Evolutionary conservation across 2,329 filamentous ascomycete species (phyloP).

Genomic region (Ophiostoma triangulosporum): DNA sequence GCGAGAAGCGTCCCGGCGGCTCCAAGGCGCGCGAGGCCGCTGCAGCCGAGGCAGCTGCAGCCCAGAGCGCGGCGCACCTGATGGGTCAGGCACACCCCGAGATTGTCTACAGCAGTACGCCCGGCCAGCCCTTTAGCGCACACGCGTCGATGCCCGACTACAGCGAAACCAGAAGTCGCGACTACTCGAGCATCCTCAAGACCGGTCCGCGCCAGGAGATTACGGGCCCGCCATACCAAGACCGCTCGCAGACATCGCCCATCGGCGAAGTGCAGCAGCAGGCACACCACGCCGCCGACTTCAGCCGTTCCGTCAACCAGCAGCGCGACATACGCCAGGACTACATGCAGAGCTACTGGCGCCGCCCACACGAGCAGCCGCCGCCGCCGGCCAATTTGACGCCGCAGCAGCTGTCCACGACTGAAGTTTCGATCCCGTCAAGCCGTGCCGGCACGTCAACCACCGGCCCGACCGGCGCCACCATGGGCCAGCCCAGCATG

Average conservation of each 20-base stretch:
- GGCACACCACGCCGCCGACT: constrained; percentile 78
- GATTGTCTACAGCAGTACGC: constrained; percentile 73
- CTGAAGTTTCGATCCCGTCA: constrained; percentile 31
- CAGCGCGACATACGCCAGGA: constrained; percentile 67
- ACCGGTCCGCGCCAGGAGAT: constrained; percentile 82
- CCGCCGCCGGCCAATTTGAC: constrained; percentile 29
- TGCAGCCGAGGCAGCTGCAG: constrained; percentile 57
- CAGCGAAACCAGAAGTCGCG: constrained; percentile 61
- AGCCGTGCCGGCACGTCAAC: constrained; percentile 29
- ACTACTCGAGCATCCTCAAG: constrained; percentile 66
- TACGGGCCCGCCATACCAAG: constrained; percentile 74
- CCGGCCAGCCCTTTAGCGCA: constrained; percentile 30
- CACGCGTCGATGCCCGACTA: constrained; percentile 54
- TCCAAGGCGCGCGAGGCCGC: constrained; percentile 77
- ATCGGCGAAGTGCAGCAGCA: constrained; percentile 72
- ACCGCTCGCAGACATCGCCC: constrained; percentile 64
- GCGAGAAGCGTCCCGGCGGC: constrained; percentile 88
- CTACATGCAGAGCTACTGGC: constrained; percentile 72
- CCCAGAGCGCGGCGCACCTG: constrained; percentile 44
- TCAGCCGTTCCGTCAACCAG: constrained; percentile 71
- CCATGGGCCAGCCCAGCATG: constrained; percentile 40
- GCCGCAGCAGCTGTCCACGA: constrained; percentile 33
- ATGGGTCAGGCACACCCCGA: constrained; percentile 63
- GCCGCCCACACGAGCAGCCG: constrained; percentile 67
- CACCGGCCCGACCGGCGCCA: neutral